Base-by-base conservation (phyloP, 768 basidiomycete genomes). In the Kwoniella bestiolae region DNA sequence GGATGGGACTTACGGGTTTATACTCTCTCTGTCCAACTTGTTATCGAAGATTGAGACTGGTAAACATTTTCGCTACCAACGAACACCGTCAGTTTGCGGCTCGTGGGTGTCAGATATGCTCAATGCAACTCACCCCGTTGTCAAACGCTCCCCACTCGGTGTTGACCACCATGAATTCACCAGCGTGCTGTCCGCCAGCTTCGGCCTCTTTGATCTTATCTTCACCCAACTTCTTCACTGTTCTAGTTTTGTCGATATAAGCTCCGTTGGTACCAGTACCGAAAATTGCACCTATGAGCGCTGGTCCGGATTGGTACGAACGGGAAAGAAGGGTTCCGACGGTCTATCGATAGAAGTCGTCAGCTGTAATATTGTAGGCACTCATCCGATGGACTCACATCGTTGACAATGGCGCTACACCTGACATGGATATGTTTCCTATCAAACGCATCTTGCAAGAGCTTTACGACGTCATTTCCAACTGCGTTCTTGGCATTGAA, bases 61-160 rank as follows among this genome's bases (percentile, higher is more conserved):
- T 12, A 99, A 86, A 56, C 89, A 87, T 11, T 86, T 84, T 62
- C 94, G 88, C 89, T 94, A n/a, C 52, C 23, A 31, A 28, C 9
- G 47, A 45, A 28, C 12, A 34, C 38, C n/a, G 26, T 44, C 35
- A 16, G 12, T 9, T 46, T 25, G 5, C 16, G 29, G 25, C 1
- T 25, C 12, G 14, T 21, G 2, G 45, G 26, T 46, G 11, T 23
- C n/a, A 14, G 47, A 11, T 31, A 21, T 23, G 14, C 5, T 12
- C 18, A 14, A 50, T 8, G 23, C n/a, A 41, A 82, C 87, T 72
- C 79, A 92, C 93, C 55, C 88, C 86, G 81, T 96, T 98, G 81
- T 99, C 91, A 83, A 98, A 96, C 26, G 88, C 96, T 67, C 96
- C 96, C 96, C 95, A 98, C 83, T 98, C 96, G 6, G 91, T 91